A percentile compares a stretch with the other conserved stretches of the same genome.
Evolutionary conservation across 2,329 filamentous ascomycete species (phyloP).

Genomic region (Aspergillus novofumigatus): DNA sequence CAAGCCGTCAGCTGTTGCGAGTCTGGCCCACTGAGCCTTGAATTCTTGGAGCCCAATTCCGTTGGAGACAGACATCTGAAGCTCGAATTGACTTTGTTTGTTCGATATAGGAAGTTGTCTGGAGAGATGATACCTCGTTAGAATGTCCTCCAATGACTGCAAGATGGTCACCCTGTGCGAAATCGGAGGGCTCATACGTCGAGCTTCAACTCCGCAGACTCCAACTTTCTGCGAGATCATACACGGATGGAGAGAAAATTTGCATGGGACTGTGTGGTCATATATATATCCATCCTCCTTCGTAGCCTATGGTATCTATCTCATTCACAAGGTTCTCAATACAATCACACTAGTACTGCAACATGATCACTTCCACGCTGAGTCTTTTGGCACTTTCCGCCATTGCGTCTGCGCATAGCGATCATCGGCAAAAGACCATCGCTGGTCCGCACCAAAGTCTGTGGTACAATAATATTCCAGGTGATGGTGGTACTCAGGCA

Average conservation of each 20-base stretch:
- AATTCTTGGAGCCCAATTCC: too few relatives aligned
- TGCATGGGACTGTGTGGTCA: not conserved
- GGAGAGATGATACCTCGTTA: not conserved
- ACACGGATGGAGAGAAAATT: not conserved
- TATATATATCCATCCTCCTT: not conserved
- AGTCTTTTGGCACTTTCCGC: constrained; percentile 42
- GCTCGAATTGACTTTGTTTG: not conserved
- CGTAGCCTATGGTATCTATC: not conserved
- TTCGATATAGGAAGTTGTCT: not conserved
- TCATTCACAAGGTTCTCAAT: not conserved
- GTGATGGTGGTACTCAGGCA: constrained; percentile 81
- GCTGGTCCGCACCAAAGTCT: constrained; percentile 67
- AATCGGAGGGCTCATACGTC: not conserved
- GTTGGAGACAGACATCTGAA: not conserved
- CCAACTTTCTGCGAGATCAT: not conserved
- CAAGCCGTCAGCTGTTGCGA: not conserved
- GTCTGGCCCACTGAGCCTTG: not conserved
- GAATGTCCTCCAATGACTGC: not conserved
- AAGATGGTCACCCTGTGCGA: not conserved
- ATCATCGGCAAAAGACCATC: constrained; percentile 55
- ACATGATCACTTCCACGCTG: constrained; percentile 18
- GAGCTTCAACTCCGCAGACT: too few relatives aligned
- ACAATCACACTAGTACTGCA: not conserved
- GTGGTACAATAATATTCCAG: constrained; percentile 80
- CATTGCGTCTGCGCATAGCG: constrained; percentile 56